These are phyloP conservation scores for Acanthamoeba lenticulata DNA, from an alignment of 208 protist genomes.

Conservation along the genomic window DNA sequence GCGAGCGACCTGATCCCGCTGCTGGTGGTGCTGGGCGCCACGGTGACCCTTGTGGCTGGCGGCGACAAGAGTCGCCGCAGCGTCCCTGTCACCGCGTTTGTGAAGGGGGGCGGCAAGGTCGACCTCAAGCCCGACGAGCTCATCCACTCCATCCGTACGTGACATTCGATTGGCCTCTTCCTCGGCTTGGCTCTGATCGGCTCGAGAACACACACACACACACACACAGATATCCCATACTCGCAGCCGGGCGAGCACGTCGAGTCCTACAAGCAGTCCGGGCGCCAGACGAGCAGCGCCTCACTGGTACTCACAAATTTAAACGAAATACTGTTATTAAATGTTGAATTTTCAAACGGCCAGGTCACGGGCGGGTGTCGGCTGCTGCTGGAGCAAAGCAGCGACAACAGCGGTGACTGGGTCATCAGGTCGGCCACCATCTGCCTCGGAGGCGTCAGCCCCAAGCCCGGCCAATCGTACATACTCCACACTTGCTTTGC, in stretches of 20 bases:
- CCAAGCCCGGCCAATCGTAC: neutral
- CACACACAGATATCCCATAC: slow-evolving; percentile 64
- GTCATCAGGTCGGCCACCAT: neutral
- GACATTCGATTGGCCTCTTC: neutral
- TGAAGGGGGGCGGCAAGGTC: slow-evolving; percentile 81
- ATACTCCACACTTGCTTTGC: too few species aligned
- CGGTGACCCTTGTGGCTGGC: neutral
- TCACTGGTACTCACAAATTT: neutral
- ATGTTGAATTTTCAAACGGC: too few species aligned
- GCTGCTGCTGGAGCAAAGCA: neutral
- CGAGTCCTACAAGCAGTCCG: slow-evolving; percentile 86
- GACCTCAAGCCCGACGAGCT: slow-evolving; percentile 82
- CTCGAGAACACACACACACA: too few species aligned
- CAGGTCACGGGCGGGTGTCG: neutral
- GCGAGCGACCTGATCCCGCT: slow-evolving; percentile 86
- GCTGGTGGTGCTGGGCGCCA: slow-evolving; percentile 69
- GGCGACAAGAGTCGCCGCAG: neutral
- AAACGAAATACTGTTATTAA: neutral
- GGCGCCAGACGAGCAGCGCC: slow-evolving; percentile 67
- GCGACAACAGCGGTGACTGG: neutral
- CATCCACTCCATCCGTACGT: slow-evolving; percentile 69
- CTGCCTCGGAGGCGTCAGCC: neutral
- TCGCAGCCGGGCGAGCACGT: slow-evolving; percentile 75
- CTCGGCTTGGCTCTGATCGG: too few species aligned
- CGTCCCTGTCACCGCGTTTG: slow-evolving; percentile 75